These are phyloP conservation scores for Erysiphe pisi DNA, from an alignment of 2,329 filamentous ascomycete species.

Conservation along the genomic window DNA sequence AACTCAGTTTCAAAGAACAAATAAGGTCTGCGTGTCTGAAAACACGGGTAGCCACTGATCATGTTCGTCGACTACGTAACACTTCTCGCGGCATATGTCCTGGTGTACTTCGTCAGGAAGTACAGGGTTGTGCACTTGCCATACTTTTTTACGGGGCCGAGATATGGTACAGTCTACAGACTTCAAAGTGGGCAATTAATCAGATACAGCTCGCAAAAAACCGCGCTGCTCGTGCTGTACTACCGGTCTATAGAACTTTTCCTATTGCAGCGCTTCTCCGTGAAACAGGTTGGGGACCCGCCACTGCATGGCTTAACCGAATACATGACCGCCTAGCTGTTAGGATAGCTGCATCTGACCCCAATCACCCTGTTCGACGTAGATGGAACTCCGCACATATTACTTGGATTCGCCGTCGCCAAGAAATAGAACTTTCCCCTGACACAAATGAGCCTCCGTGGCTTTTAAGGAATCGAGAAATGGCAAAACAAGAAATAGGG, in stretches of 20 bases:
- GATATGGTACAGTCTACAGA: not conserved
- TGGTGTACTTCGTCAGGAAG: not conserved
- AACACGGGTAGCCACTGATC: not conserved
- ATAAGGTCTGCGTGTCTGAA: not conserved
- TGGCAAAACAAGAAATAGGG: not conserved
- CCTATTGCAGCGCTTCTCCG: not conserved
- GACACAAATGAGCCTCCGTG: not conserved
- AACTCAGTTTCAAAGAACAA: not conserved
- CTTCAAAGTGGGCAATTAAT: not conserved
- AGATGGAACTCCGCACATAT: not conserved
- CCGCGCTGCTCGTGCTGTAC: not conserved
- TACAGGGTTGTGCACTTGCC: not conserved
- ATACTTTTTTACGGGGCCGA: not conserved
- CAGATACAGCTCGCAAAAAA: not conserved
- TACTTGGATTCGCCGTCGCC: not conserved
- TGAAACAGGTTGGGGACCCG: not conserved
- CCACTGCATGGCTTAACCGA: not conserved
- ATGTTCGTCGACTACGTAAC: not conserved
- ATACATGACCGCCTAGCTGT: not conserved
- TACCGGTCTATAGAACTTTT: not conserved
- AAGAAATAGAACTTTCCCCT: not conserved
- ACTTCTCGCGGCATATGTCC: not conserved
- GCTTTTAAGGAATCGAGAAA: not conserved
- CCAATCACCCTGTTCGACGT: not conserved
- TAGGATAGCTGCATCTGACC: conserved; percentile 1